Conservation (phyloP, 225 moss, liverwort and hornwort species). For the Pseudisothecium myosuroides region DNA sequence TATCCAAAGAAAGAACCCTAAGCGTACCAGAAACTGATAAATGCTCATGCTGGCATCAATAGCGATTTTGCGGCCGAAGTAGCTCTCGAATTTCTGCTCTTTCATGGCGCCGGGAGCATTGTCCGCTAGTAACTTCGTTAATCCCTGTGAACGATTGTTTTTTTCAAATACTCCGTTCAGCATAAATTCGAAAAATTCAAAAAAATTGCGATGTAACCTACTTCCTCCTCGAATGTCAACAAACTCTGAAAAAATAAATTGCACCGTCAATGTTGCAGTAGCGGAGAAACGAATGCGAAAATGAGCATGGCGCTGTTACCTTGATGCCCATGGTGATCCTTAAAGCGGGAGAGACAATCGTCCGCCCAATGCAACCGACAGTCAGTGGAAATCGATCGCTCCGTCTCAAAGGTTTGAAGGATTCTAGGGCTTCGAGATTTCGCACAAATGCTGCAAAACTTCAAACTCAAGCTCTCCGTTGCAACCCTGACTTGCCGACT, state of each 20-base stretch:
- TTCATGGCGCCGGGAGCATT: conserved; percentile 78
- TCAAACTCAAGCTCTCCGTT: neutral
- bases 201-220: neutral
- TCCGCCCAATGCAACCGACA: neutral
- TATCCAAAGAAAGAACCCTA: neutral
- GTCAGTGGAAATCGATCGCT: neutral
- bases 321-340: neutral
- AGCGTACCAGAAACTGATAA: conserved; percentile 70
- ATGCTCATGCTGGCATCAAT: conserved; percentile 99
- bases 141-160: conserved; percentile 29
- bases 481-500: neutral
- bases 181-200: neutral
- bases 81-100: conserved; percentile 82
- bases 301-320: neutral
- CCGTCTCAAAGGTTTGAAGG: neutral
- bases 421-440: neutral
- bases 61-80: conserved; percentile 91
- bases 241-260: neutral
- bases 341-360: neutral
- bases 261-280: neutral
- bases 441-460: neutral
- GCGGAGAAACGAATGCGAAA: neutral
- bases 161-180: neutral
- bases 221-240: neutral
- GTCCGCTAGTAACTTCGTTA: conserved; percentile 94